These are phyloP conservation scores for Axilococcus clingmanii DNA, from an alignment of 139 green algal genomes.

Conservation along the genomic window DNA sequence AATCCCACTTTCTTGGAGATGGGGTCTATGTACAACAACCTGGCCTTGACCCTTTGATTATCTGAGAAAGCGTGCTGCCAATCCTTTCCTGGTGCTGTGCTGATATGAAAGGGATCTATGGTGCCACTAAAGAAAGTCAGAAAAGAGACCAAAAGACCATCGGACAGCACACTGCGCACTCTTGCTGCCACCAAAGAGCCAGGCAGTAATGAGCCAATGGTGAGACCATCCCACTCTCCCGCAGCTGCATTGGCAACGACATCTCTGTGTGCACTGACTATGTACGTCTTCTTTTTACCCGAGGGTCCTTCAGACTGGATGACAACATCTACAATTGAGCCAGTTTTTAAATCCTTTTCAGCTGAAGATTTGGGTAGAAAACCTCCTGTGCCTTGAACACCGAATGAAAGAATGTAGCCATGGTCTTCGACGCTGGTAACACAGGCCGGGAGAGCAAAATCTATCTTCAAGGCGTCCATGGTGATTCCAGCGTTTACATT, in stretches of 20 bases:
- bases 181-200: conserved; percentile 67
- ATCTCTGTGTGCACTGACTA: conserved; percentile 17
- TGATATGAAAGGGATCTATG: conserved; percentile 78
- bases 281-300: conserved; percentile 17
- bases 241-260: conserved; percentile 14
- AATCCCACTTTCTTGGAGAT: conserved; percentile 60
- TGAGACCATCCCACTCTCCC: conserved; percentile 49
- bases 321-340: conserved; percentile 46
- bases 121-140: conserved; percentile 83
- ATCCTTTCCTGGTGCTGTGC: conserved; percentile 11
- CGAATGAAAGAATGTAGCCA: conserved; percentile 72
- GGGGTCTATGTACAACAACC: conserved; percentile 77
- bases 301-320: conserved; percentile 11
- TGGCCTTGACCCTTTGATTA: conserved; percentile 47
- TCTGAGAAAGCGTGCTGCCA: not conserved
- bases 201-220: conserved; percentile 59
- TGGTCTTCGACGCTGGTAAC: conserved; percentile 83
- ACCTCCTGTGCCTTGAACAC: conserved; percentile 57
- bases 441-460: conserved; percentile 45
- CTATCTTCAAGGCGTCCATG: conserved; percentile 17
- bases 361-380: conserved; percentile 48
- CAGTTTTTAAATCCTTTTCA: conserved; percentile 16
- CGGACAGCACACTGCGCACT: conserved; percentile 41
- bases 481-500: conserved; percentile 27
- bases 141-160: conserved; percentile 79